Percentiles rank a stretch among this genome's conserved stretches.
Conservation (phyloP, 2,329 filamentous ascomycete species). For the Curvularia spicifera region DNA sequence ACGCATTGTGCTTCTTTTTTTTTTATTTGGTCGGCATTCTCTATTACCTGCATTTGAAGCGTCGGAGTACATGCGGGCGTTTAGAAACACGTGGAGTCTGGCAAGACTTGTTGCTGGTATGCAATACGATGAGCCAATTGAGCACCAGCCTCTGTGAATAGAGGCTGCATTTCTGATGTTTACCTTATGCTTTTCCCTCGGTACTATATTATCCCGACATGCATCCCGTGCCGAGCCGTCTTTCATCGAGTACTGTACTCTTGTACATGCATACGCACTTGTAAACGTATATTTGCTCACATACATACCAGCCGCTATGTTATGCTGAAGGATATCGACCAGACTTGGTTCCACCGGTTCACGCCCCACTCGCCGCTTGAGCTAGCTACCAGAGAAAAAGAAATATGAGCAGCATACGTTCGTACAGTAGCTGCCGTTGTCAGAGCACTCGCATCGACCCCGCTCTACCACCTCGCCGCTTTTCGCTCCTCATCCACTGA, state of each 20-base stretch:
- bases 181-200: background rate
- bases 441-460: background rate
- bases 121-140: constrained; percentile 6
- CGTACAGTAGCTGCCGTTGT: background rate
- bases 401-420: background rate
- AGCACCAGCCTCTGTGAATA: constrained; percentile 2
- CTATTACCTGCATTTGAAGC: constrained; percentile 15
- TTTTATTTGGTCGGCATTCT: constrained; percentile 11
- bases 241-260: background rate
- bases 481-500: background rate
- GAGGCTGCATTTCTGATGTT: constrained; percentile 1
- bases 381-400: background rate
- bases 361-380: background rate
- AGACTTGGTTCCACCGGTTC: background rate
- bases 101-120: constrained; percentile 3
- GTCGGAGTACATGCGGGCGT: constrained; percentile 19
- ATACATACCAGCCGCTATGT: background rate
- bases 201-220: background rate
- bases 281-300: background rate
- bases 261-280: background rate
- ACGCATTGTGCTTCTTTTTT: background rate
- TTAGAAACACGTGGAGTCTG: constrained; percentile 11
- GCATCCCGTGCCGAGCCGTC: background rate
- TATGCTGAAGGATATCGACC: background rate
- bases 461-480: background rate